Evolutionary conservation across 1,284 basidiomycete species (phyloP), one percentile per base, ranked within the genome.

Genomic region (Ustilago trichophora): DNA sequence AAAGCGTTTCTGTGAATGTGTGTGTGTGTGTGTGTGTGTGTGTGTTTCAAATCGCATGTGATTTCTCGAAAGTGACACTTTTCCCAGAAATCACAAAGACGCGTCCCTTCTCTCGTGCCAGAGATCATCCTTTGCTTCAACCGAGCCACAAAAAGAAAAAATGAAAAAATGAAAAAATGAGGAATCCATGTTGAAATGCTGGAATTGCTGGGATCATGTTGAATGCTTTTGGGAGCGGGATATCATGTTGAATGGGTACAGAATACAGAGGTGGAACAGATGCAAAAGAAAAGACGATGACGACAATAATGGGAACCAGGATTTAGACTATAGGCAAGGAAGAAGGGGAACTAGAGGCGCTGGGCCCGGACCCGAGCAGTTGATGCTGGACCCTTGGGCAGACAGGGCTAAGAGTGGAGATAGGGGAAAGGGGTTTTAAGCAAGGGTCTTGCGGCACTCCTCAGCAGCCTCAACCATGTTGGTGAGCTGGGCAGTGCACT

Each of bases 361-460:
- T 32, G 18, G 47, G 45, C 48, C 49, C 32, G 54, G 45, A 44
- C 38, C 38, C 22, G 29, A 64, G 64, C 57, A 55, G 65, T 58
- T 69, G 56, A 57, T 55, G 56, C 56, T 43, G 37, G 37, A 50
- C 40, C 47, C 37, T 40, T 56, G 48, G 45, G 33, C 47, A 35
- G 34, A 33, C 31, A 33, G 33, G 50, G 50, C 40, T 40, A 25
- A 38, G 22, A 15, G n/a, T 26, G 34, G 16, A 42, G 26, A 29
- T 29, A 8, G 27, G 16, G 24, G 31, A 32, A 32, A 45, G 9
- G 29, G n/a, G 8, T 22, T 31, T 72, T 69, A 78, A 38, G 52
- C 73, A 52, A 79, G 73, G 54, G 73, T 65, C 69, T 87, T 81
- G 97, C 95, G 79, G 95, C 87, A 86, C 96, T 97, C 78, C 84